A percentile compares a stretch with the other conserved stretches of the same genome.
Conservation (phyloP, 257 asterid genomes). For the Scutellaria baicalensis region DNA sequence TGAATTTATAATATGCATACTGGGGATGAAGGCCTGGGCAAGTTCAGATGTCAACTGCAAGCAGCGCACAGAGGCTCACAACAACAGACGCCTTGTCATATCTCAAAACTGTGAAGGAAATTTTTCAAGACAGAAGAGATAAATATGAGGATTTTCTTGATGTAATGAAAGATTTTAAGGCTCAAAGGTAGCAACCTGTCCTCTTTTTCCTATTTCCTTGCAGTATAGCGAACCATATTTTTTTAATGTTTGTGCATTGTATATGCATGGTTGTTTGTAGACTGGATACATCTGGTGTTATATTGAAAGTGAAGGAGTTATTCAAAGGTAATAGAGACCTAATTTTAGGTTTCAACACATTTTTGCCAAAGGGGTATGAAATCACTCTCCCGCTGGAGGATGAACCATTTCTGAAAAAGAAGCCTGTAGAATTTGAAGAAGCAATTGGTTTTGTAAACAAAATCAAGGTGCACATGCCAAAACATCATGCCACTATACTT, state of each 20-base stretch:
- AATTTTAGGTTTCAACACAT: conserved; percentile 90
- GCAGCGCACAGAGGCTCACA: conserved; percentile 57
- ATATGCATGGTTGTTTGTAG: conserved; percentile 35
- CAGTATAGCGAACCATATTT: not conserved
- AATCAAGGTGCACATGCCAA: conserved; percentile 60
- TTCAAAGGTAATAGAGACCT: conserved; percentile 77
- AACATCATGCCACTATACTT: conserved; percentile 8
- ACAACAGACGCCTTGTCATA: conserved; percentile 73
- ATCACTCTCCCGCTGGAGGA: conserved; percentile 65
- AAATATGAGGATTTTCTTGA: conserved; percentile 83
- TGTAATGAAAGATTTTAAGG: conserved; percentile 91
- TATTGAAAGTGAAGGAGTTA: conserved; percentile 69
- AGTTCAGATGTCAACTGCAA: conserved; percentile 62
- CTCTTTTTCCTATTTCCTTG: conserved; percentile 2
- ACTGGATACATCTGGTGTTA: conserved; percentile 58
- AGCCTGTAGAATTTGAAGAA: conserved; percentile 67
- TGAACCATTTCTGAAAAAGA: conserved; percentile 53
- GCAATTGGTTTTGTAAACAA: conserved; percentile 79
- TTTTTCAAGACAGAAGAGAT: conserved; percentile 65
- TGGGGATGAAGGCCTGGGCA: conserved; percentile 55
- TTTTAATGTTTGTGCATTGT: conserved; percentile 1
- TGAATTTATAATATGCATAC: conserved; percentile 14
- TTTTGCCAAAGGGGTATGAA: conserved; percentile 79
- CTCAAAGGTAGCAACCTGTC: conserved; percentile 52
- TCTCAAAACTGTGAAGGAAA: conserved; percentile 70